Conservation (phyloP, 83 land plant genomes). For the Picea mariana region DNA sequence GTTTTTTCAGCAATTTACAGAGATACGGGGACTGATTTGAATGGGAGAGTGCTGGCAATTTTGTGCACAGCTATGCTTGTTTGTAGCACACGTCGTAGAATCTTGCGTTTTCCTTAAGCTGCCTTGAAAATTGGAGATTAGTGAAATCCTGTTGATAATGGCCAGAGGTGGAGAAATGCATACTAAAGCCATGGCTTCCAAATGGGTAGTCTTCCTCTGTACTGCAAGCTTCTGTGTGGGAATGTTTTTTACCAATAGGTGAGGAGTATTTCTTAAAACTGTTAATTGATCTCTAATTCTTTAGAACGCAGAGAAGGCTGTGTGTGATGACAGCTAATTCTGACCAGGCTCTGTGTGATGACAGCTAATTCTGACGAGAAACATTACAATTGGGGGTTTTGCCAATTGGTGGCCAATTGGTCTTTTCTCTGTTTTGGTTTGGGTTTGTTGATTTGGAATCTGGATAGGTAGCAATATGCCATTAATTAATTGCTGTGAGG, state of each 20-base stretch:
- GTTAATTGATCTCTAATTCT: not conserved
- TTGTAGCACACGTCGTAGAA: not conserved
- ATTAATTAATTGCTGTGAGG: too few species aligned
- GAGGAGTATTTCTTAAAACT: not conserved
- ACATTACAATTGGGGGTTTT: not conserved
- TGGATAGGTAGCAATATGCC: not conserved
- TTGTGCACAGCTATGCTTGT: not conserved
- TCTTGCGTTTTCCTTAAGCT: not conserved
- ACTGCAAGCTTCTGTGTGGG: constrained; percentile 12
- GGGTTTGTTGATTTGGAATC: not conserved
- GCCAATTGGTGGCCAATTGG: not conserved
- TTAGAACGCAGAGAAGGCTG: not conserved
- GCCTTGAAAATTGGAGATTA: not conserved
- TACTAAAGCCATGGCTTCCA: constrained; percentile 7
- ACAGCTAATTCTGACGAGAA: too few species aligned
- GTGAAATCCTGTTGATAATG: constrained; percentile 2
- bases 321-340: not conserved
- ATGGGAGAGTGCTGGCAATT: constrained; percentile 1
- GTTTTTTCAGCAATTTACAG: not conserved
- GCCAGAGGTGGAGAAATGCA: constrained; percentile 11
- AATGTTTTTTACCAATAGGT: constrained; percentile 18
- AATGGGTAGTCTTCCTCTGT: constrained; percentile 7
- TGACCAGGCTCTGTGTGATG: not conserved
- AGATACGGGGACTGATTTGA: not conserved
- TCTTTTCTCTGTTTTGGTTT: not conserved